Evolutionary conservation across 1,284 basidiomycete genomes (phyloP), one percentile per base, ranked within the genome.

Genomic region (Leccinum cinnamomeum): DNA sequence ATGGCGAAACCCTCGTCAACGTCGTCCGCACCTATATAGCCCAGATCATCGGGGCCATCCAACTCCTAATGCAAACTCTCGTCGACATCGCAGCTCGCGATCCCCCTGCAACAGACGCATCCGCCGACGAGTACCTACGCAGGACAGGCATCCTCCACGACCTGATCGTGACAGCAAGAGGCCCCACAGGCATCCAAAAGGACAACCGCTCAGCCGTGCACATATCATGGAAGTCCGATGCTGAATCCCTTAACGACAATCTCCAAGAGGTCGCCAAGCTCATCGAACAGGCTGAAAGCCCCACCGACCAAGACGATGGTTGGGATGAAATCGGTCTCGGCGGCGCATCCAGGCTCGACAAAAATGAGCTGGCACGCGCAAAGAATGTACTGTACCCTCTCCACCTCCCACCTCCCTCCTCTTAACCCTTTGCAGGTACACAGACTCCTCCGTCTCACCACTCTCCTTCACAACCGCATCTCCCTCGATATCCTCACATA

Each of bases 271-370:
- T 90, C 7, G 77, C 78, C 37, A 81, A 81, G 59, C 83, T 89
- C 77, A 72, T 85, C 59, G 79, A 83, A 50, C 74, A 80, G 23
- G 75, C 72, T 41, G 65, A 73, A 50, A 50, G 7, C 54, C 54
- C 35, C 10, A 7, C 41, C 8, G 60, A 78, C 50, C 59, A 63
- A 2, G 79, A 83, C 62, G 84, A 87, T 68, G 89, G 86, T 10
- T 90, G 87, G 88, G 83, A 82, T 62, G 89, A 90, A 65, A 76
- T 90, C 11, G 88, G 85, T 3, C 72, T 90, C 10, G 77, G 68
- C 2, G 54, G 46, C 20, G 23, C 62, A 12, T 69, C 69, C 25
- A 78, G 73, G 39, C 74, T 87, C 70, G 73, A 75, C 39, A 59
- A 70, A 3, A 68, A 73, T 51, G 87, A 88, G 67, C 65, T 82